Conservation (phyloP, 2,329 filamentous ascomycete species). For the Diaporthe vexans region DNA sequence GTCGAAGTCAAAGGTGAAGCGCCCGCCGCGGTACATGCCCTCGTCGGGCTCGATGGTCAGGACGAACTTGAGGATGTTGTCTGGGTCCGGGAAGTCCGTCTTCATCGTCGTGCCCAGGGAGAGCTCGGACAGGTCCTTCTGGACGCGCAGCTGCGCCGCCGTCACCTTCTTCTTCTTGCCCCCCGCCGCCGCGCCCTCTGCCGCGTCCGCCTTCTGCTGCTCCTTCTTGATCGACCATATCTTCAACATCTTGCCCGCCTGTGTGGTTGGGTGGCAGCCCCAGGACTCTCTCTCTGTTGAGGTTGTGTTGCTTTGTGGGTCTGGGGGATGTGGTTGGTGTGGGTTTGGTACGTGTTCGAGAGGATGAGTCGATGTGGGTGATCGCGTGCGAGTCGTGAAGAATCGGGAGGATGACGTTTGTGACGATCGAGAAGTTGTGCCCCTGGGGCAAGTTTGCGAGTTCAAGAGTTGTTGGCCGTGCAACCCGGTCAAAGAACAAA, state of each 20-base stretch:
- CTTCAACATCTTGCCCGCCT: conserved; percentile 86
- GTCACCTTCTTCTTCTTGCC: conserved; percentile 99
- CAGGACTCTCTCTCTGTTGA: background rate
- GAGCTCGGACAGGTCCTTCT: conserved; percentile 91
- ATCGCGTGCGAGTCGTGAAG: conserved; percentile 5
- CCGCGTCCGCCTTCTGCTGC: conserved; percentile 93
- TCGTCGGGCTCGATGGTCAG: conserved; percentile 89
- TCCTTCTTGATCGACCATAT: conserved; percentile 99
- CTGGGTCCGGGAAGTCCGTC: conserved; percentile 84
- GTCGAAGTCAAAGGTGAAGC: conserved; percentile 90
- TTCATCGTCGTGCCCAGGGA: conserved; percentile 85
- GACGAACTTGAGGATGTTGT: conserved; percentile 88
- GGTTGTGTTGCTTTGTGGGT: background rate
- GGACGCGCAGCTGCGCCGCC: conserved; percentile 92
- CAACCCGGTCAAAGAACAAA: background rate
- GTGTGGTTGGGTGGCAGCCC: conserved; percentile 27
- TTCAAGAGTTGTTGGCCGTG: background rate
- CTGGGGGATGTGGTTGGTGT: background rate
- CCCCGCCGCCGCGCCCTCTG: conserved; percentile 73
- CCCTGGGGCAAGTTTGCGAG: background rate
- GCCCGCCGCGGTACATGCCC: conserved; percentile 87
- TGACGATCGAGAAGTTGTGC: background rate
- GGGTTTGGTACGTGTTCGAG: background rate
- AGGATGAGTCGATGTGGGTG: conserved; percentile 11
- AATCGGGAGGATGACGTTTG: background rate